phyloP scores from a whole-genome alignment of 2,329 filamentous ascomycete genomes.

The Ophiostoma ulmi region DNA sequence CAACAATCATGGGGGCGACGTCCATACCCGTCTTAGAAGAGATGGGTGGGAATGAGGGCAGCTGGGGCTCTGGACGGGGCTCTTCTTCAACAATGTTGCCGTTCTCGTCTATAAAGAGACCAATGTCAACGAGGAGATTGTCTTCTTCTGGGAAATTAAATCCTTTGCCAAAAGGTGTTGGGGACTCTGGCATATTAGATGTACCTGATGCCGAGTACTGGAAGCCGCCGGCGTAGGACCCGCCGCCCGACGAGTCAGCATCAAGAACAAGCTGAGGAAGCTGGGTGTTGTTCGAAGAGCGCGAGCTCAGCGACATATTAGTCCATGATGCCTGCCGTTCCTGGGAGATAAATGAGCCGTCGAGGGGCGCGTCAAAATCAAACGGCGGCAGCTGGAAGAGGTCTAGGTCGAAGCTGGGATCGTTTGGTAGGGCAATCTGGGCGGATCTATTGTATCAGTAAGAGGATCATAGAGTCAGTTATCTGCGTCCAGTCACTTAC shows the following conservation, averaged over 20 bases:
- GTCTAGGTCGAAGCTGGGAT: conserved; percentile 68
- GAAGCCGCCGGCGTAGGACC: conserved; percentile 24
- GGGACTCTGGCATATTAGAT: conserved; percentile 24
- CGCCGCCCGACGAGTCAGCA: conserved; percentile 32
- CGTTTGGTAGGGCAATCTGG: conserved; percentile 73
- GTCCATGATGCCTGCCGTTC: conserved; percentile 27
- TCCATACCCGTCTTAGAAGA: background rate
- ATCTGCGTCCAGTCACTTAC: conserved; percentile 44
- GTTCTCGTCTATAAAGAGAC: conserved; percentile 32
- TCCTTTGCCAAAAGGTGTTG: conserved; percentile 28
- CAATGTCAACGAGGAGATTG: conserved; percentile 38
- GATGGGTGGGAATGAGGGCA: conserved; percentile 22
- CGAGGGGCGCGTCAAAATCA: conserved; percentile 40
- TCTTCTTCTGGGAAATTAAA: conserved; percentile 42
- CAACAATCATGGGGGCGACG: conserved; percentile 20
- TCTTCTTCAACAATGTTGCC: conserved; percentile 28
- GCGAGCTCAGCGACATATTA: conserved; percentile 25
- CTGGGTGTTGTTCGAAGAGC: conserved; percentile 36
- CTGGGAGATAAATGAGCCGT: conserved; percentile 30
- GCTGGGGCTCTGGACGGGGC: conserved; percentile 25
- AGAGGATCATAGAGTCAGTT: no score
- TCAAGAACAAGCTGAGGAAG: conserved; percentile 41
- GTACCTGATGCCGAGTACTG: conserved; percentile 22
- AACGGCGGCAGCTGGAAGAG: conserved; percentile 51
- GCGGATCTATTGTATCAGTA: conserved; percentile 39